A percentile compares a stretch with the other conserved stretches of the same genome.
Conservation (phyloP, 257 asterid genomes). For the Gynochthodes officinalis region DNA sequence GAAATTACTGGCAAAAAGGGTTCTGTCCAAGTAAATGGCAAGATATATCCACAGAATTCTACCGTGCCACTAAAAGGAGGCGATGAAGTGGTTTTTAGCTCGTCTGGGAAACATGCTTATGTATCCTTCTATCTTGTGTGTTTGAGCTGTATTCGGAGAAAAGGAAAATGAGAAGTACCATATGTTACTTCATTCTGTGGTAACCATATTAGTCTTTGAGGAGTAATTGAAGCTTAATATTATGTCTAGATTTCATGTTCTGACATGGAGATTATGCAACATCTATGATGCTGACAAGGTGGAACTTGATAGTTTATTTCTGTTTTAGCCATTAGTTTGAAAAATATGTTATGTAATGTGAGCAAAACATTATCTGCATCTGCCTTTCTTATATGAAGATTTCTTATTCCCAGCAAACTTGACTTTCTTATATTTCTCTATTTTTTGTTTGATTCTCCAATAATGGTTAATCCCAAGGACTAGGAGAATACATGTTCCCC, state of each 20-base stretch:
- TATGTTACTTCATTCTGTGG: neutral
- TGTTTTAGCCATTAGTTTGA: neutral
- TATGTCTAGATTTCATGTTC: neutral
- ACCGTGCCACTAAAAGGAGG: constrained; percentile 68
- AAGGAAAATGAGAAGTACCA: neutral
- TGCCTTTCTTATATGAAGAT: neutral
- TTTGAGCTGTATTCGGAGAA: neutral
- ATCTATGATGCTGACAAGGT: neutral
- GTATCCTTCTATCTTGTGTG: constrained; percentile 58
- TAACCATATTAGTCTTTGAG: neutral
- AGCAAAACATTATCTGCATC: neutral
- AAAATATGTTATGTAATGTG: neutral
- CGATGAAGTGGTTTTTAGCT: constrained; percentile 81
- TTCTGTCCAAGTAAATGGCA: constrained; percentile 78
- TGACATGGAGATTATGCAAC: neutral
- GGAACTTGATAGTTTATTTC: neutral
- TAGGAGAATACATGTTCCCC: constrained; percentile 25
- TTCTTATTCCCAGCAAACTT: neutral
- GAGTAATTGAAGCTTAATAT: neutral
- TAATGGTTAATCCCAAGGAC: neutral
- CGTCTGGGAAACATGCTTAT: constrained; percentile 63
- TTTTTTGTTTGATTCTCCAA: neutral
- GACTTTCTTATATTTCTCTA: neutral
- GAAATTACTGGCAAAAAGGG: constrained; percentile 82
- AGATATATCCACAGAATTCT: constrained; percentile 56